Percentiles rank a stretch among this genome's conserved stretches.
Evolutionary conservation across 1,284 basidiomycete species (phyloP).

Genomic region (Cystobasidium slooffiae): DNA sequence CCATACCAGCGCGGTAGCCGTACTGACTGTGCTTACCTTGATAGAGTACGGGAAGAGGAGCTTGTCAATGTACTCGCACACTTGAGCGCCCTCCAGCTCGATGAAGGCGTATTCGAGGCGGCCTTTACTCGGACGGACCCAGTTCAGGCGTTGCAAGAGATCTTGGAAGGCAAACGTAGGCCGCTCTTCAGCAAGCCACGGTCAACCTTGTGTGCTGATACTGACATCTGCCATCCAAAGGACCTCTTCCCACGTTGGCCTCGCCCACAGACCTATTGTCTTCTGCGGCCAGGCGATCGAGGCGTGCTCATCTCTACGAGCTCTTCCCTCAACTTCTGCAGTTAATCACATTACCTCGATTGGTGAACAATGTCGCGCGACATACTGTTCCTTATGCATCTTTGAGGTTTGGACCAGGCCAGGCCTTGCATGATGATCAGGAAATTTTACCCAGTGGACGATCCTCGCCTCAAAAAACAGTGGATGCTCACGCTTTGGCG

Average conservation of each 20-base stretch:
- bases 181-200: background rate
- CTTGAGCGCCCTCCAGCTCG: conserved; percentile 70
- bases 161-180: background rate
- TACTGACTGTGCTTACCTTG: too few relatives aligned
- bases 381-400: conserved; percentile 14
- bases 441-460: too few relatives aligned
- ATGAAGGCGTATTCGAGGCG: conserved; percentile 74
- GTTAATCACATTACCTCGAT: conserved; percentile 57
- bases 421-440: too few relatives aligned
- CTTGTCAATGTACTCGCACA: conserved; percentile 80
- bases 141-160: conserved; percentile 48
- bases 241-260: conserved; percentile 61
- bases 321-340: conserved; percentile 78
- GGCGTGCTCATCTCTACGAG: conserved; percentile 79
- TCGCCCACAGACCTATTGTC: conserved; percentile 63
- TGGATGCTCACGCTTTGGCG: too few relatives aligned
- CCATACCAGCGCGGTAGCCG: too few relatives aligned
- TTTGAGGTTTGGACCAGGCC: background rate
- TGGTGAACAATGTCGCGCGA: background rate
- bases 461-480: too few relatives aligned
- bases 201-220: too few relatives aligned
- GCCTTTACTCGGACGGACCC: conserved; percentile 64
- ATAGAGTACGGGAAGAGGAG: conserved; percentile 86
- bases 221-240: too few relatives aligned
- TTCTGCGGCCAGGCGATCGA: conserved; percentile 71